These are phyloP conservation scores for Paecilomyces dactylethromorphus DNA, from an alignment of 2,329 filamentous ascomycete genomes.

Conservation along the genomic window DNA sequence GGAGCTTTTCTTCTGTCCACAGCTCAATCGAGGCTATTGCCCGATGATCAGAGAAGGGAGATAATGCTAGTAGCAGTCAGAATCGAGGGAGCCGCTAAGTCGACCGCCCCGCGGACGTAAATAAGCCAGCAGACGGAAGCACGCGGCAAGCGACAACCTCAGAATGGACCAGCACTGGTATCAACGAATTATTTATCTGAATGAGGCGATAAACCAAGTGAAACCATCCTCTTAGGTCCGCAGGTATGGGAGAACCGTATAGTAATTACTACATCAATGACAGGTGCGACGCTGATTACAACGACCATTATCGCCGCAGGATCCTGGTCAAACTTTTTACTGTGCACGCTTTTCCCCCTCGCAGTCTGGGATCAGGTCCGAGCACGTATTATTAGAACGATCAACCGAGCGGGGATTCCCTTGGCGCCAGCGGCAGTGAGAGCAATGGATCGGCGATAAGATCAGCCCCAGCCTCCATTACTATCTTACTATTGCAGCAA, in stretches of 20 bases:
- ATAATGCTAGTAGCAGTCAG: not conserved
- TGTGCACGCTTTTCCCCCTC: not conserved
- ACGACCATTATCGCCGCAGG: not conserved
- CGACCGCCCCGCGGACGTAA: not conserved
- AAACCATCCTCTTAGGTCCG: too few relatives aligned
- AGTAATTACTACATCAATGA: not conserved
- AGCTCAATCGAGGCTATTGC: not conserved
- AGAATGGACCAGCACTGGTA: not conserved
- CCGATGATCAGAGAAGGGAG: not conserved
- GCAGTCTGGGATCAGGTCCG: too few relatives aligned
- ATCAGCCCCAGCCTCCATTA: not conserved
- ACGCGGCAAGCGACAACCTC: too few relatives aligned
- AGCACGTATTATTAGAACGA: not conserved
- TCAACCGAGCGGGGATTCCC: not conserved
- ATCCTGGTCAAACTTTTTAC: not conserved
- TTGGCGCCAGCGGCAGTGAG: not conserved
- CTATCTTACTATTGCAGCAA: not conserved
- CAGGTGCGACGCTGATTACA: not conserved
- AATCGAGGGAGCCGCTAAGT: not conserved
- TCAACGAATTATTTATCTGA: not conserved
- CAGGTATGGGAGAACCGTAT: too few relatives aligned
- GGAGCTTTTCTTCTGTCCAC: not conserved
- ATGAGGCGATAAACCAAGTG: not conserved
- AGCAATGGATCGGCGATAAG: not conserved
- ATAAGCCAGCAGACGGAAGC: not conserved